These are phyloP conservation scores for Cicer bijugum DNA, from an alignment of 306 rosid genomes.

Conservation along the genomic window DNA sequence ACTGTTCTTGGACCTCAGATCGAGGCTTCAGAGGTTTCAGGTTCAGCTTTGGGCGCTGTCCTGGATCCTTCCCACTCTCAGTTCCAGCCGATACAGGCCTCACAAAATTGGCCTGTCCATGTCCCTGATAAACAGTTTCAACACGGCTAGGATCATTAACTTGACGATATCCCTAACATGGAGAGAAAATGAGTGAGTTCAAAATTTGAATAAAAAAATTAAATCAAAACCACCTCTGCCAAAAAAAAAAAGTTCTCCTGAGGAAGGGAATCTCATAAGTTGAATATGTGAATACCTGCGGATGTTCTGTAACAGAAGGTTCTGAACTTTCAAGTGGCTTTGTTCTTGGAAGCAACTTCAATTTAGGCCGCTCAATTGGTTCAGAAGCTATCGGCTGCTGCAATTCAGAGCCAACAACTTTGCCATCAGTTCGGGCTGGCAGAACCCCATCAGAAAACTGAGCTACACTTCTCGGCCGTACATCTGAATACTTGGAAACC, in stretches of 20 bases:
- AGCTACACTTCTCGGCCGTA: constrained; percentile 49
- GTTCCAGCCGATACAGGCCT: constrained; percentile 60
- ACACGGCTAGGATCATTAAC: constrained; percentile 53
- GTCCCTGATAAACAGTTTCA: constrained; percentile 58
- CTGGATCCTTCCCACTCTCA: constrained; percentile 66
- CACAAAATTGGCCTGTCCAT: constrained; percentile 55
- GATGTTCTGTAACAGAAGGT: constrained; percentile 49
- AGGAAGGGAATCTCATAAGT: constrained; percentile 8
- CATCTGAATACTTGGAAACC: constrained; percentile 52
- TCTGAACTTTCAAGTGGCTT: constrained; percentile 68
- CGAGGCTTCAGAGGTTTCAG: constrained; percentile 89
- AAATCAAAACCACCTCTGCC: neutral
- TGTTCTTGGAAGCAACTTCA: constrained; percentile 77
- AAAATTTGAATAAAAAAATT: constrained; percentile 35
- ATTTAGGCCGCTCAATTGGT: constrained; percentile 70
- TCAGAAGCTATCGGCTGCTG: constrained; percentile 55
- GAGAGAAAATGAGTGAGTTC: constrained; percentile 39
- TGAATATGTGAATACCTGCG: constrained; percentile 62
- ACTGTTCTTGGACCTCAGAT: constrained; percentile 64
- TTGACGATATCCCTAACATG: constrained; percentile 52
- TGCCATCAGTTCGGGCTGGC: constrained; percentile 52
- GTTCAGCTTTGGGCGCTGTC: constrained; percentile 88
- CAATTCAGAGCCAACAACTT: constrained; percentile 57
- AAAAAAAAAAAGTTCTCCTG: neutral
- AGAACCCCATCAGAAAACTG: constrained; percentile 51